A percentile compares a stretch with the other conserved stretches of the same genome.
phyloP scores from a whole-genome alignment of 139 green algal genomes.

The Chlamydomonas sp. region DNA sequence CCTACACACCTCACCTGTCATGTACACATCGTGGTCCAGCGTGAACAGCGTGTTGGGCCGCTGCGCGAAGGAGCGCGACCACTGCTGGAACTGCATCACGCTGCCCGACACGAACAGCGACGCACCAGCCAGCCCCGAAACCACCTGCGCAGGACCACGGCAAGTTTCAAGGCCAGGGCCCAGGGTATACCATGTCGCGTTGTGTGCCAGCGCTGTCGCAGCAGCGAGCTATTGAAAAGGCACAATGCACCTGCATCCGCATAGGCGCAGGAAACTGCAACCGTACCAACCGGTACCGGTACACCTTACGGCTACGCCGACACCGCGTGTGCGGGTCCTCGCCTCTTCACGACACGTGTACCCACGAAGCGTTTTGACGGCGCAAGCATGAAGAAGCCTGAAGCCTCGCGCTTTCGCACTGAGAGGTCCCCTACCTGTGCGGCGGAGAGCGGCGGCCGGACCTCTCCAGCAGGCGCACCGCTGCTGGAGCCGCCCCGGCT shows the following conservation, averaged over 20 bases:
- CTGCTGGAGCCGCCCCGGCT: neutral
- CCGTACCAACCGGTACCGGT: no score
- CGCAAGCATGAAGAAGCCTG: neutral
- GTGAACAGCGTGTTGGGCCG: slow-evolving; percentile 23
- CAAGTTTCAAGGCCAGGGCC: no score
- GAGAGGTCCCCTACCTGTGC: neutral
- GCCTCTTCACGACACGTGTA: no score
- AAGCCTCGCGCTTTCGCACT: neutral
- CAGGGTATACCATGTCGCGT: no score
- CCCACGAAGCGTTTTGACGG: no score
- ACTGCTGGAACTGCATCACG: slow-evolving; percentile 27
- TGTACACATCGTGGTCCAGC: slow-evolving; percentile 22
- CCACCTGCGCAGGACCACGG: slow-evolving; percentile 7
- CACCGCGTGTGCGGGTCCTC: no score
- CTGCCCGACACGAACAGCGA: slow-evolving; percentile 21
- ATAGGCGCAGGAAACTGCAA: no score
- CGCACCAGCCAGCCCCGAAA: slow-evolving; percentile 21
- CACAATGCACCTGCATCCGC: no score
- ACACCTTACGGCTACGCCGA: no score
- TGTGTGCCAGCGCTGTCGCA: no score
- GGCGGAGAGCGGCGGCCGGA: slow-evolving; percentile 12
- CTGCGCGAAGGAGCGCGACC: neutral
- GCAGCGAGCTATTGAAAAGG: no score
- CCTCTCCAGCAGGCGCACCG: neutral
- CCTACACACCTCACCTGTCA: neutral